Percentiles rank a stretch among this genome's conserved stretches.
These are phyloP conservation scores for Vitis hybrid DNA, from an alignment of 177 flowering plant species.

Conservation along the genomic window DNA sequence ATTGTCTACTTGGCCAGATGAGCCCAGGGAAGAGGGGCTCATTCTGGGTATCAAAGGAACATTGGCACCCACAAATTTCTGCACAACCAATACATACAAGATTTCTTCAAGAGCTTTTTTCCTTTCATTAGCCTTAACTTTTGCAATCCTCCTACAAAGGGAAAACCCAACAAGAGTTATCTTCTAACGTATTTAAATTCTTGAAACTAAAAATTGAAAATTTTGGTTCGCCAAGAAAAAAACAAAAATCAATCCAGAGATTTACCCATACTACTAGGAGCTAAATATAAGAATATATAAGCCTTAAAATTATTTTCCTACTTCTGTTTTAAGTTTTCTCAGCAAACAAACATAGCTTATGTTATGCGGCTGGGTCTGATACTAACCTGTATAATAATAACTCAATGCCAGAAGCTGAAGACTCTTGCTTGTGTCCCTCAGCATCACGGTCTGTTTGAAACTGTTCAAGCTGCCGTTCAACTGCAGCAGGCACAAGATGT, in stretches of 20 bases:
- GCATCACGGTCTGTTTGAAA: slow-evolving; percentile 76
- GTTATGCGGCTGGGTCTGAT: neutral
- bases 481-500: slow-evolving; percentile 87
- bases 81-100: slow-evolving; percentile 81
- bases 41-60: slow-evolving; percentile 68
- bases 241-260: no score
- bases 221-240: no score
- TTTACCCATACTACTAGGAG: no score
- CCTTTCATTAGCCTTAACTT: slow-evolving; percentile 84
- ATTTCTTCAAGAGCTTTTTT: slow-evolving; percentile 87
- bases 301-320: no score
- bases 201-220: no score
- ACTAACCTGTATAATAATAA: slow-evolving; percentile 77
- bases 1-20: slow-evolving; percentile 51
- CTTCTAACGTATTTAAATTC: slow-evolving; percentile 7
- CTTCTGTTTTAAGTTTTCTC: no score
- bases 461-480: slow-evolving; percentile 85
- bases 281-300: no score
- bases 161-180: no score
- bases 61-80: slow-evolving; percentile 84
- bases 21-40: slow-evolving; percentile 35
- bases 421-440: slow-evolving; percentile 51
- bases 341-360: no score
- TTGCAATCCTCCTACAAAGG: slow-evolving; percentile 79
- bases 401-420: slow-evolving; percentile 67